Percentiles rank a stretch among this genome's conserved stretches.
Conservation (phyloP, 2,329 filamentous ascomycete species). For the Cladosporium velox region DNA sequence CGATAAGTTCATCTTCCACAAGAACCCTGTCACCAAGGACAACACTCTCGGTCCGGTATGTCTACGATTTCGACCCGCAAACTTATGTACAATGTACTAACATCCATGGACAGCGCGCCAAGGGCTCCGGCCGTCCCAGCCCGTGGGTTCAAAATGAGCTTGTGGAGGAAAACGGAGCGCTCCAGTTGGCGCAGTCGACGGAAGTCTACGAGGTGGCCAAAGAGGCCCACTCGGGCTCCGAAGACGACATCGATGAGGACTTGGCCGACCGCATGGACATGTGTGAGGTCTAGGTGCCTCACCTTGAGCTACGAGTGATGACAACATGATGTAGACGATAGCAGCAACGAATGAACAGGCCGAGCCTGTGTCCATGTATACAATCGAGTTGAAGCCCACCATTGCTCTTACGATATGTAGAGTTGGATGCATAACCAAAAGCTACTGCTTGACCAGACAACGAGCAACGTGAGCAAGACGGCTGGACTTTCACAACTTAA, state of each 20-base stretch:
- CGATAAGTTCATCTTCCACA: no score
- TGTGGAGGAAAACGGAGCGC: neutral
- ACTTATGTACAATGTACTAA: no score
- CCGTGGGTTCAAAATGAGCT: neutral
- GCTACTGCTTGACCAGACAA: no score
- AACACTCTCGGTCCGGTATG: no score
- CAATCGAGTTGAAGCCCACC: neutral
- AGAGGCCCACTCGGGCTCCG: neutral
- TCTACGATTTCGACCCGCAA: no score
- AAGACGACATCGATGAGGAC: neutral
- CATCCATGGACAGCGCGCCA: no score
- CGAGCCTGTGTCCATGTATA: neutral
- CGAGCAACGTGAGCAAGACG: neutral
- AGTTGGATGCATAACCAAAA: no score
- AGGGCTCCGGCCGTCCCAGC: no score
- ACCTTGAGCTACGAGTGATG: neutral
- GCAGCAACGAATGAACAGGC: neutral
- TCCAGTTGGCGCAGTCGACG: no score
- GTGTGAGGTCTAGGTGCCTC: no score
- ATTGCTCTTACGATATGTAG: no score
- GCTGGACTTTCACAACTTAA: conserved; percentile 9
- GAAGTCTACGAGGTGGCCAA: neutral
- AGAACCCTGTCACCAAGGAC: no score
- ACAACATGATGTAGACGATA: neutral
- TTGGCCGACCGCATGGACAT: neutral